Base-by-base conservation (phyloP, 1,139 yeast genomes). In the Citeromyces hawaiiensis region DNA sequence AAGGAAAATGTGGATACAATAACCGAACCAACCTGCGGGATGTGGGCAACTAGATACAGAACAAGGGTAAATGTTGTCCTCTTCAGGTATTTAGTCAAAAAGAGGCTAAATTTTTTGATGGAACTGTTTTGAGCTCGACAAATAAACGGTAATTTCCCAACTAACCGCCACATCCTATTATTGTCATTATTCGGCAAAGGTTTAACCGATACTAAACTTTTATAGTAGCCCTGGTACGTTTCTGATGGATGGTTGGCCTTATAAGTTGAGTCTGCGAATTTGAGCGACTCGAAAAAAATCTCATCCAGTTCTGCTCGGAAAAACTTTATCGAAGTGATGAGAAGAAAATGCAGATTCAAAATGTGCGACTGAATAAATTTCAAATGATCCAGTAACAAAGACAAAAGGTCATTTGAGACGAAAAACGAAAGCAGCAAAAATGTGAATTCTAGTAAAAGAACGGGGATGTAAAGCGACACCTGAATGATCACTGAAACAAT, bases 1-100 rank as follows among this genome's bases (percentile, higher is more conserved):
- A 72, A 70, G 1, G 76, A 59, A 6, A 63, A 53, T 1, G 61
- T 46, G 1, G 74, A 68, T 17, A 70, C 50, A 1, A 67, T 56
- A 7, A 68, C 41, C 2, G 59, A 48, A 3, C 78, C 76, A 17
- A 68, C 42, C 33, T 53, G 51, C 4, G 68, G 76, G 38, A 54
- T 48, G 32, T 50, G 54, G 6, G 64, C 55, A 7, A 56, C 41
- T 9, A 49, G 45, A 45, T 43, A 50, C 14, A 48, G 36, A 18
- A 45, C 34, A 36, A 51, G 10, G 35, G 47, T 47, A 34, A 25
- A 23, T 27, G 32, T 10, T 31, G 29, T 34, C 39, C 29, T 25
- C 16, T 15, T 29, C 35, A 34, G 11, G 23, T 39, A 41, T 23
- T 35, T 16, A 33, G n/a, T 25, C 19, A 25, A 17, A 10, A 21